Base-by-base conservation (phyloP, 495 filamentous ascomycete species). In the Saxophila tyrrhenica region DNA sequence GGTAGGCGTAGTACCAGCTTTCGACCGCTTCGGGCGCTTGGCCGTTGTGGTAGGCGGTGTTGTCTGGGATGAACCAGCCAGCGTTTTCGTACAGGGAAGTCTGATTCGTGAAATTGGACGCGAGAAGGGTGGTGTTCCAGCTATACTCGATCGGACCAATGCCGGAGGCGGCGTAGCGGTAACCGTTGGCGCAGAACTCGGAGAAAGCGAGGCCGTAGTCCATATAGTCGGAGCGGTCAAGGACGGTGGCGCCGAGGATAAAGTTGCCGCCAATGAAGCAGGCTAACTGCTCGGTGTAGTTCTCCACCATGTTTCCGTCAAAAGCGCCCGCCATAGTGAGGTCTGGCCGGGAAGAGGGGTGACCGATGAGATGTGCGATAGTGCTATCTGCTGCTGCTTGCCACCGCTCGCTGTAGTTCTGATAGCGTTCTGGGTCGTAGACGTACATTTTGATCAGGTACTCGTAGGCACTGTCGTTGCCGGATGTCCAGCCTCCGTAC, bases 211-310 rank as follows among this genome's bases (percentile, higher is more conserved):
- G 73, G 7, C 89, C 89, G 59, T 88, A 89, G 39, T 86, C 67
- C 42, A 82, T 75, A 59, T 89, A 86, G 5, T 81, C 71, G 39
- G 78, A 65, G 15, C 74, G 68, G 23, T 72, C 66, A 38, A 94
- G 75, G 0, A 83, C 79, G 0, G 82, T 73, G 0, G 86, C 88
- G 17, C 86, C 88, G 19, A 94, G 76, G 54, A 94, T 77, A 69
- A 94, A 89, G 67, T 83, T 92, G 2, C 89, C 89, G 17, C 86
- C 87, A 51, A 82, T 78, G 63, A 95, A 95, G 67, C 89, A 91
- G 20, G 86, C 58, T 7, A 35, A 13, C 29, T 35, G 29, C 29
- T 35, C 29, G 29, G 29, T 35, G 29, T 35, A 35, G 29, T 35
- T 35, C 29, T 35, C 29, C 29, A 35, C 29, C 16, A 69, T 49